Percentiles rank a stretch among this genome's conserved stretches.
Evolutionary conservation across 768 basidiomycete species (phyloP).

Genomic region (Cyclocybe cylindracea): DNA sequence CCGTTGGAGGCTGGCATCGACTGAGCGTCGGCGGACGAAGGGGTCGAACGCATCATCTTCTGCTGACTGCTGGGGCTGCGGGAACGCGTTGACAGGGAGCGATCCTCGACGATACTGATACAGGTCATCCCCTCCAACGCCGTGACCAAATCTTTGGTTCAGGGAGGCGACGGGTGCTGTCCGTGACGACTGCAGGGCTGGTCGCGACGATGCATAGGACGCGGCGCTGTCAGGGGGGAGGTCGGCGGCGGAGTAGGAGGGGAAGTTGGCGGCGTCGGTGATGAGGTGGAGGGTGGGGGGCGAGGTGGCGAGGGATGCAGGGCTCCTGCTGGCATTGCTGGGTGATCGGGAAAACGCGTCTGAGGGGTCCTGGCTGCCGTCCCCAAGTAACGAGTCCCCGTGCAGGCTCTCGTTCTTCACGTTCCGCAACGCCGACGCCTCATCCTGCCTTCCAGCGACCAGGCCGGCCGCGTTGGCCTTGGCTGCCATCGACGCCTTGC

Average conservation of each 20-base stretch:
- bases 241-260: slow-evolving; percentile 36
- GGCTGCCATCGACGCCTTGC: slow-evolving; percentile 36
- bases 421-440: slow-evolving; percentile 4
- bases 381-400: not conserved
- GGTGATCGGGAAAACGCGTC: slow-evolving; percentile 28
- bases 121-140: slow-evolving; percentile 17
- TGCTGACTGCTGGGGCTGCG: slow-evolving; percentile 32
- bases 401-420: slow-evolving; percentile 17
- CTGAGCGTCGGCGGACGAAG: slow-evolving; percentile 41
- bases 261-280: slow-evolving; percentile 28
- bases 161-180: too few relatives aligned
- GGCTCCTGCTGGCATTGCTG: slow-evolving; percentile 12
- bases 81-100: slow-evolving; percentile 48
- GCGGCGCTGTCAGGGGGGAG: slow-evolving; percentile 35
- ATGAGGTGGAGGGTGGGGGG: slow-evolving; percentile 43
- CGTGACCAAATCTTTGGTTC: not conserved
- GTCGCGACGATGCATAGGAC: slow-evolving; percentile 1
- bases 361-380: slow-evolving; percentile 3
- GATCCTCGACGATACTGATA: slow-evolving; percentile 53
- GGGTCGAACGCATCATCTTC: slow-evolving; percentile 43
- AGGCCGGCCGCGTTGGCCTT: slow-evolving; percentile 16
- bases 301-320: slow-evolving; percentile 26
- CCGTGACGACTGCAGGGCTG: not conserved
- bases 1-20: slow-evolving; percentile 50
- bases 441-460: slow-evolving; percentile 23